phyloP scores from a whole-genome alignment of 305 asterid species.

The Fraxinus xanthoxyloides region DNA sequence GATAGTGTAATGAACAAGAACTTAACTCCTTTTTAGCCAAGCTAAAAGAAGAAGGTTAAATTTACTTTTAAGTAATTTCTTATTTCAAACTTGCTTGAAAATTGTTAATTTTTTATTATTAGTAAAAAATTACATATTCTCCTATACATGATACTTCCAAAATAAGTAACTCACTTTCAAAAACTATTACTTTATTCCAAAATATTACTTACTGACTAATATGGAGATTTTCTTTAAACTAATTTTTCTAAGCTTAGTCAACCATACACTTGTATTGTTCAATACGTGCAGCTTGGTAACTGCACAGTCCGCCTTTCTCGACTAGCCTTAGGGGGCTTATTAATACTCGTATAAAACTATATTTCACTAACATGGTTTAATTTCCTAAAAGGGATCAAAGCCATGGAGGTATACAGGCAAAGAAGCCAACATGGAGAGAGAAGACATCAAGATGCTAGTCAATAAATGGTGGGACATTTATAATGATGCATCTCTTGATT shows the following conservation, averaged over 20 bases:
- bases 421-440: slow-evolving; percentile 36
- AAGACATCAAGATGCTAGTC: slow-evolving; percentile 28
- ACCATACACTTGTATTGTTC: background rate
- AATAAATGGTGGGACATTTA: slow-evolving; percentile 36
- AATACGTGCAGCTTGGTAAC: background rate
- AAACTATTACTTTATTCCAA: background rate
- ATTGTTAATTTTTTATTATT: background rate
- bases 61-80: background rate
- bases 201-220: background rate
- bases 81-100: background rate
- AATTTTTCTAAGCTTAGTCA: background rate
- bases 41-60: background rate
- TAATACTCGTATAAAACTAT: background rate
- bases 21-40: background rate
- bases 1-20: background rate
- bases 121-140: background rate
- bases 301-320: background rate
- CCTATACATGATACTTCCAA: background rate
- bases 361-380: background rate
- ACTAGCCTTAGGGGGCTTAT: background rate
- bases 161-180: background rate
- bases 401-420: slow-evolving; percentile 38
- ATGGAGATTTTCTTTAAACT: background rate
- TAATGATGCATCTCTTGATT: slow-evolving; percentile 29
- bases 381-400: slow-evolving; percentile 27